These are phyloP conservation scores for Bathelium albidoporum DNA, from an alignment of 495 filamentous ascomycete species.

Conservation along the genomic window DNA sequence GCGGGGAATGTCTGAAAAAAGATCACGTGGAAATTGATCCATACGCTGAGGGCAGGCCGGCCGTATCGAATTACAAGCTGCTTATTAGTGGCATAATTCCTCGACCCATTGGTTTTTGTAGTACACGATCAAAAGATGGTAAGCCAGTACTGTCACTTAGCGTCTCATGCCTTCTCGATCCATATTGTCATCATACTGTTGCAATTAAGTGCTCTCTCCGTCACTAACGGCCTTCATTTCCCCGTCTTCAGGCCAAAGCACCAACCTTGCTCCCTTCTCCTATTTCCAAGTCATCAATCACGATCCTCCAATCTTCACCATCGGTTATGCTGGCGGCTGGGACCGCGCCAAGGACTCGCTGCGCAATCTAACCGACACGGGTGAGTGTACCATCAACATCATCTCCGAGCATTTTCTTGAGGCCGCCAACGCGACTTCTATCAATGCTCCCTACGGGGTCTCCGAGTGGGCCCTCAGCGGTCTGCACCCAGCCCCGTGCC, in stretches of 20 bases:
- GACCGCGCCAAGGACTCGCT: constrained; percentile 63
- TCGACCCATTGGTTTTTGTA: constrained; percentile 59
- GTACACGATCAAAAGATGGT: constrained; percentile 50
- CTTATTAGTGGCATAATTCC: constrained; percentile 81
- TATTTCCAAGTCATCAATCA: constrained; percentile 78
- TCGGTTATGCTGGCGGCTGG: constrained; percentile 51
- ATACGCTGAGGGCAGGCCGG: constrained; percentile 56
- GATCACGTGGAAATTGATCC: constrained; percentile 76
- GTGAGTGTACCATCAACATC: constrained; percentile 71
- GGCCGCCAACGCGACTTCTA: constrained; percentile 68
- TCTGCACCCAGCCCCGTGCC: constrained; percentile 58
- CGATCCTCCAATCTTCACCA: constrained; percentile 80
- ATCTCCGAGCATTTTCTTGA: constrained; percentile 77
- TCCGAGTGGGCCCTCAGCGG: constrained; percentile 77
- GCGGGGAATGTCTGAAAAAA: constrained; percentile 42
- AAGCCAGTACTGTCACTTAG: constrained; percentile 13
- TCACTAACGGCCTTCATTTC: neutral
- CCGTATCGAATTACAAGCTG: constrained; percentile 78
- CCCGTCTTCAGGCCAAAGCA: constrained; percentile 32
- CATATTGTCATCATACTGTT: too few relatives aligned
- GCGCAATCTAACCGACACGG: constrained; percentile 56
- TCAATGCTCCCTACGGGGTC: constrained; percentile 69
- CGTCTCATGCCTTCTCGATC: neutral
- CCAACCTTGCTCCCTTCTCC: constrained; percentile 79
- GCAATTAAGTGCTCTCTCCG: too few relatives aligned